Conservation (phyloP, 495 filamentous ascomycete genomes). For the Choiromyces venosus region DNA sequence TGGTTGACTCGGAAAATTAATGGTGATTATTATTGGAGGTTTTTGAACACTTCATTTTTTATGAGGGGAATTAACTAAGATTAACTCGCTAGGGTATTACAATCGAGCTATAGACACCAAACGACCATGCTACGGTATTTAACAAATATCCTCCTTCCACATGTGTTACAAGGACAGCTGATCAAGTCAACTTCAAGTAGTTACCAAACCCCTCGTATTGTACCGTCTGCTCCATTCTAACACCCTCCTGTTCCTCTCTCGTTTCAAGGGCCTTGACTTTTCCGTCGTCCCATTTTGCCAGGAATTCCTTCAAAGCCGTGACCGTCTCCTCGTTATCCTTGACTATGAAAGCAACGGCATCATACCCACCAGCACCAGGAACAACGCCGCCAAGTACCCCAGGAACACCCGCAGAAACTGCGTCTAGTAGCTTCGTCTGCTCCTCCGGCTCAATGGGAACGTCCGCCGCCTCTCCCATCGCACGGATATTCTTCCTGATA, state of each 20-base stretch:
- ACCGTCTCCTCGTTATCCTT: conserved; percentile 66
- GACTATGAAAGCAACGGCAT: conserved; percentile 78
- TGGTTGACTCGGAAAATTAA: not conserved
- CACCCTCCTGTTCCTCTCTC: conserved; percentile 81
- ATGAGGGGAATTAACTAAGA: too few relatives aligned
- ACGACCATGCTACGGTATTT: not conserved
- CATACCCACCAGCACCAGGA: conserved; percentile 89
- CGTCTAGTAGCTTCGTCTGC: conserved; percentile 79
- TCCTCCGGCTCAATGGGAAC: conserved; percentile 88
- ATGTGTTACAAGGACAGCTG: not conserved
- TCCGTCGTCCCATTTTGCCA: conserved; percentile 59
- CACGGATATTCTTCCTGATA: conserved; percentile 56
- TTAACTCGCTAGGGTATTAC: too few relatives aligned
- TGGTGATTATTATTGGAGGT: too few relatives aligned
- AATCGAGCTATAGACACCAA: too few relatives aligned
- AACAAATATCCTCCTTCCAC: not conserved
- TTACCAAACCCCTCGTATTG: conserved; percentile 61
- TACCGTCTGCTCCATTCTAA: conserved; percentile 58
- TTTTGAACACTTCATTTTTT: too few relatives aligned
- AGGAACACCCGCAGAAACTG: conserved; percentile 55
- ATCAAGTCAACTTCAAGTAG: not conserved
- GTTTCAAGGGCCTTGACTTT: conserved; percentile 72
- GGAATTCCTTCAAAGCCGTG: conserved; percentile 55
- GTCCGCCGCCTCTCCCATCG: conserved; percentile 65
- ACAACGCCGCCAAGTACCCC: conserved; percentile 90